Conservation (phyloP, 257 asterid species). For the Cordia subcordata region DNA sequence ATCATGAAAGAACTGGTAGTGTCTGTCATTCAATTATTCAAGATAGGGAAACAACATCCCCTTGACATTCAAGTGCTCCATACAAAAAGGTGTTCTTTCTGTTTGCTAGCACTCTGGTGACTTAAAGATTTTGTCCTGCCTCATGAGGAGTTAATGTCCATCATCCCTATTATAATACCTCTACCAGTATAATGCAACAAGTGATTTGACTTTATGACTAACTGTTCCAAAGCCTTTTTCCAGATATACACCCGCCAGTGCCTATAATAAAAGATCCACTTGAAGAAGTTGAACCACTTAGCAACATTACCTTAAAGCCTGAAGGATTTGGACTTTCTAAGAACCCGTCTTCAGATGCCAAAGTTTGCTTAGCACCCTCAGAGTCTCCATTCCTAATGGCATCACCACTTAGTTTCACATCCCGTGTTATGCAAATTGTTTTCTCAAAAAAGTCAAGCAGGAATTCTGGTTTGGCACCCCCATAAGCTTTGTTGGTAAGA, state of each 20-base stretch:
- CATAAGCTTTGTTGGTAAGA: conserved; percentile 81
- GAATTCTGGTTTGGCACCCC: conserved; percentile 89
- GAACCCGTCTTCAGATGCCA: conserved; percentile 96
- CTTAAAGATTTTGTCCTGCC: too few species aligned
- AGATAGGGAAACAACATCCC: too few species aligned
- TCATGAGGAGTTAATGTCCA: too few species aligned
- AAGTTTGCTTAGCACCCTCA: conserved; percentile 85
- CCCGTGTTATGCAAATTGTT: conserved; percentile 81
- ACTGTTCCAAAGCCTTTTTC: too few species aligned
- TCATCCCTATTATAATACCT: too few species aligned
- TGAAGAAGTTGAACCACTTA: conserved; percentile 12
- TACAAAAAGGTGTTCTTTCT: too few species aligned
- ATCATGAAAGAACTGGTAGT: too few species aligned
- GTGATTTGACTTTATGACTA: too few species aligned
- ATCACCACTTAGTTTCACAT: conserved; percentile 82
- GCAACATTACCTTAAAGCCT: conserved; percentile 80
- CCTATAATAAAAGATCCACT: background rate
- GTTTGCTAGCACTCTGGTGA: too few species aligned
- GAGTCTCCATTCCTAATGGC: conserved; percentile 91
- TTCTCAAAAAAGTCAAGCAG: conserved; percentile 95
- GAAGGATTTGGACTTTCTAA: conserved; percentile 82
- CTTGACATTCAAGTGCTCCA: too few species aligned
- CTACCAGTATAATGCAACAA: too few species aligned
- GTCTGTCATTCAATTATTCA: too few species aligned
- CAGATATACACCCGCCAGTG: background rate